A percentile compares a stretch with the other conserved stretches of the same genome.
phyloP scores from a whole-genome alignment of 495 filamentous ascomycete species.

The Podospora sp. region DNA sequence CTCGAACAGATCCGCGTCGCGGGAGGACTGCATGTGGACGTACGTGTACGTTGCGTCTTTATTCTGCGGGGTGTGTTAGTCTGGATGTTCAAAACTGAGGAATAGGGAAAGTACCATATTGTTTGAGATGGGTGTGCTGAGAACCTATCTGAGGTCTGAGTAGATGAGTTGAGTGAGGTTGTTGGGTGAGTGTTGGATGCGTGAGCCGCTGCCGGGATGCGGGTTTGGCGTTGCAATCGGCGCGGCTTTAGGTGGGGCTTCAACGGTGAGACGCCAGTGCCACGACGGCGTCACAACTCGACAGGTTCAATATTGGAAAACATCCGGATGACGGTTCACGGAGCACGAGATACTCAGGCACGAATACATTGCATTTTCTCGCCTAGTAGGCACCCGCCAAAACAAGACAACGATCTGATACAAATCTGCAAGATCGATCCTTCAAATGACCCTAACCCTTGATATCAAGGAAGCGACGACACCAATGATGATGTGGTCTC shows the following conservation, averaged over 20 bases:
- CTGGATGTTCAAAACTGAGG: neutral
- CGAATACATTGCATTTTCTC: neutral
- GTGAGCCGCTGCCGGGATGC: neutral
- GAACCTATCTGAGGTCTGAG: neutral
- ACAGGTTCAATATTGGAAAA: neutral
- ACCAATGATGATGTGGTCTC: neutral
- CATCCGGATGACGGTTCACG: neutral
- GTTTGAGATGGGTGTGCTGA: neutral
- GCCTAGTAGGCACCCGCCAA: neutral
- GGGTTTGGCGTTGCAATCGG: neutral
- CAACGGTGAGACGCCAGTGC: neutral
- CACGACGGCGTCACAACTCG: neutral
- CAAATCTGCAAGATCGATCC: neutral
- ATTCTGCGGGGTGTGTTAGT: slow-evolving; percentile 55
- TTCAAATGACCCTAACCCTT: neutral
- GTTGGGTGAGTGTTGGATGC: neutral
- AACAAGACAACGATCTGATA: neutral
- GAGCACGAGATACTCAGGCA: neutral
- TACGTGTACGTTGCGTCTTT: slow-evolving; percentile 88
- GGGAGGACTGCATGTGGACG: slow-evolving; percentile 80
- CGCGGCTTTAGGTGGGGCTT: neutral
- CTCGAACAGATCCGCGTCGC: slow-evolving; percentile 89
- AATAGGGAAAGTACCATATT: slow-evolving; percentile 14
- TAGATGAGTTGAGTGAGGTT: neutral
- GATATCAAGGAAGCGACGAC: neutral